A percentile compares a stretch with the other conserved stretches of the same genome.
Conservation (phyloP, 768 basidiomycete species). For the Grammothele lineata region DNA sequence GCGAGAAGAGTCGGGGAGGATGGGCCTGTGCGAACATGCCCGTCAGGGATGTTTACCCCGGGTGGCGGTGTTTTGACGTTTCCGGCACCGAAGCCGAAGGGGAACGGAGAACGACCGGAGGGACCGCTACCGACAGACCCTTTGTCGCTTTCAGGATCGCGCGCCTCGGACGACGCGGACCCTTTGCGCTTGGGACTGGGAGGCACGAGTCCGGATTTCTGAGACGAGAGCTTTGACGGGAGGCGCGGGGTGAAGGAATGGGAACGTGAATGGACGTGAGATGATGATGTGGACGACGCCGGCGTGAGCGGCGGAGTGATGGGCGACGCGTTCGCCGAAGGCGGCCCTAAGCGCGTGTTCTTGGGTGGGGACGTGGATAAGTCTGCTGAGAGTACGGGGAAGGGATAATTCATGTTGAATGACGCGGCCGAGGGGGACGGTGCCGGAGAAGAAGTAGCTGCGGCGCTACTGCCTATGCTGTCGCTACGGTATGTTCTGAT, state of each 20-base stretch:
- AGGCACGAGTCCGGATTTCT: slow-evolving; percentile 41
- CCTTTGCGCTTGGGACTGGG: slow-evolving; percentile 57
- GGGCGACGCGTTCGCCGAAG: slow-evolving; percentile 20
- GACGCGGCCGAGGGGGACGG: slow-evolving; percentile 20
- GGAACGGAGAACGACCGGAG: slow-evolving; percentile 25
- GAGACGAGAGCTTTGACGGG: slow-evolving; percentile 61
- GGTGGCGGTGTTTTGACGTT: slow-evolving; percentile 13
- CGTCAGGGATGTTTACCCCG: slow-evolving; percentile 4
- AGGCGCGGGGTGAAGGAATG: slow-evolving; percentile 71
- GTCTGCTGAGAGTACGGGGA: slow-evolving; percentile 22
- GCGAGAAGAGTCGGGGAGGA: slow-evolving; percentile 35
- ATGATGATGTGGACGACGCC: slow-evolving; percentile 20
- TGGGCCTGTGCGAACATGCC: slow-evolving; percentile 3
- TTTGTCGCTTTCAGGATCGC: slow-evolving; percentile 26
- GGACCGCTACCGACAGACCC: slow-evolving; percentile 14
- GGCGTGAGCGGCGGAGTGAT: slow-evolving; percentile 22
- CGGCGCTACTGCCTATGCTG: slow-evolving; percentile 31
- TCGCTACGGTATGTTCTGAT: slow-evolving; percentile 64
- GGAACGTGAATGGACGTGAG: slow-evolving; percentile 57
- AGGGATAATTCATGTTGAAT: slow-evolving; percentile 26
- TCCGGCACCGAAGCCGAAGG: slow-evolving; percentile 27
- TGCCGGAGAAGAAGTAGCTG: slow-evolving; percentile 31
- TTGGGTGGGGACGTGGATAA: slow-evolving; percentile 23
- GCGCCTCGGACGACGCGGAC: slow-evolving; percentile 38
- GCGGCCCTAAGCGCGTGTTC: slow-evolving; percentile 19